Evolutionary conservation across 2,329 filamentous ascomycete genomes (phyloP).

Genomic region (Pseudophaeomoniella oleicola): DNA sequence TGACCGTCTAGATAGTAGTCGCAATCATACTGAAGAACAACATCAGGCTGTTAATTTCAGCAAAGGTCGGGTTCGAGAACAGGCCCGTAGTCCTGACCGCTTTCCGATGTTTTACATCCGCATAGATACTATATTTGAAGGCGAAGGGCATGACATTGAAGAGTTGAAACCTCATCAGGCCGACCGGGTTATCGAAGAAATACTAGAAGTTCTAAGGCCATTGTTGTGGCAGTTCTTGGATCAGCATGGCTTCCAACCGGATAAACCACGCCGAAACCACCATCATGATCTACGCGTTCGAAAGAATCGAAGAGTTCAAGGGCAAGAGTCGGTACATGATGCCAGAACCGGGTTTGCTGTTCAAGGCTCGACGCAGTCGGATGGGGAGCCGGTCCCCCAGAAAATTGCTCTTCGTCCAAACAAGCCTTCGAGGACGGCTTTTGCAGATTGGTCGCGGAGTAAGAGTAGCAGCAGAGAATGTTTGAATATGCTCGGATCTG

Average conservation of each 20-base stretch:
- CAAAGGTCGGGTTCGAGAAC: constrained; percentile 34
- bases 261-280: constrained; percentile 12
- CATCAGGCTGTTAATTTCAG: constrained; percentile 35
- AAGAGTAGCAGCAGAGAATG: background rate
- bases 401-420: background rate
- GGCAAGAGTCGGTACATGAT: too few species aligned
- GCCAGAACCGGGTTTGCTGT: too few species aligned
- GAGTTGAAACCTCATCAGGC: constrained; percentile 18
- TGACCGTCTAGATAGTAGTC: constrained; percentile 19
- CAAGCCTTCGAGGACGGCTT: constrained; percentile 1
- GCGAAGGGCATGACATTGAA: constrained; percentile 15
- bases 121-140: constrained; percentile 28
- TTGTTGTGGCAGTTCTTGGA: constrained; percentile 62
- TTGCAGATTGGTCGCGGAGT: constrained; percentile 3
- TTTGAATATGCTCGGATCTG: background rate
- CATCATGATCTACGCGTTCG: background rate
- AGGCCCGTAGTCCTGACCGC: constrained; percentile 53
- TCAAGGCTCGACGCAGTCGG: background rate
- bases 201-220: constrained; percentile 51
- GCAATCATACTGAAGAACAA: constrained; percentile 18
- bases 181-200: constrained; percentile 31
- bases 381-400: background rate
- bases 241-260: constrained; percentile 54
- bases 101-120: constrained; percentile 86
- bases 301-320: background rate